phyloP scores from a whole-genome alignment of 257 asterid genomes.

The Linderniella brevidens region DNA sequence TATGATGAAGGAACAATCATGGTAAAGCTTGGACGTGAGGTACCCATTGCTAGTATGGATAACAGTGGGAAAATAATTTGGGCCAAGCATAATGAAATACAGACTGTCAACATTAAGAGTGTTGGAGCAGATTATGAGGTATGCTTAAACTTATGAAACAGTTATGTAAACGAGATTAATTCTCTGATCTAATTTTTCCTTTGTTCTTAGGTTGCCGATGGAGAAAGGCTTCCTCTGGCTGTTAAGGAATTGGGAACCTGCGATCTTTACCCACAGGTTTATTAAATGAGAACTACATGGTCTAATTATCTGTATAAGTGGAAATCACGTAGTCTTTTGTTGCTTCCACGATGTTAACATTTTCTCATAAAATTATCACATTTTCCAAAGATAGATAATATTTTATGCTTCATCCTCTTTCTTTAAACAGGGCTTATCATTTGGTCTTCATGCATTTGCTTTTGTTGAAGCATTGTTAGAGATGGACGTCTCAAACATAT shows the following conservation, averaged over 20 bases:
- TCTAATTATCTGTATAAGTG: neutral
- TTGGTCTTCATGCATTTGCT: no score
- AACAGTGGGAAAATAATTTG: slow-evolving; percentile 89
- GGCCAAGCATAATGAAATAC: slow-evolving; percentile 98
- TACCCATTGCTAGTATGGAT: slow-evolving; percentile 94
- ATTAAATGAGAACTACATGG: slow-evolving; percentile 8
- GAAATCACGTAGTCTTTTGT: no score
- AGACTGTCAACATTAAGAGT: slow-evolving; percentile 87
- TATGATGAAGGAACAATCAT: slow-evolving; percentile 97
- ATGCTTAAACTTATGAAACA: slow-evolving; percentile 3
- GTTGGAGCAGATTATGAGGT: slow-evolving; percentile 89
- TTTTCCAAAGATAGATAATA: no score
- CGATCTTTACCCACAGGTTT: slow-evolving; percentile 96
- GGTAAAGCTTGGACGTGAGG: slow-evolving; percentile 98
- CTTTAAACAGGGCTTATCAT: no score
- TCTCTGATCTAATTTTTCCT: slow-evolving; percentile 8
- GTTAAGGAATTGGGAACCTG: slow-evolving; percentile 95
- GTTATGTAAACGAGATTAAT: slow-evolving; percentile 6
- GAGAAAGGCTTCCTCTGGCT: slow-evolving; percentile 91
- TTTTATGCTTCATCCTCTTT: no score
- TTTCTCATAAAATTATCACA: no score
- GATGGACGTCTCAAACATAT: no score
- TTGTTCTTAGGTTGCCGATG: slow-evolving; percentile 62
- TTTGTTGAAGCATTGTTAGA: no score
- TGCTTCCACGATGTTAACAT: neutral